Evolutionary conservation across 352 stramenopile species (phyloP).

Genomic region (Phytopythium mirpurense): DNA sequence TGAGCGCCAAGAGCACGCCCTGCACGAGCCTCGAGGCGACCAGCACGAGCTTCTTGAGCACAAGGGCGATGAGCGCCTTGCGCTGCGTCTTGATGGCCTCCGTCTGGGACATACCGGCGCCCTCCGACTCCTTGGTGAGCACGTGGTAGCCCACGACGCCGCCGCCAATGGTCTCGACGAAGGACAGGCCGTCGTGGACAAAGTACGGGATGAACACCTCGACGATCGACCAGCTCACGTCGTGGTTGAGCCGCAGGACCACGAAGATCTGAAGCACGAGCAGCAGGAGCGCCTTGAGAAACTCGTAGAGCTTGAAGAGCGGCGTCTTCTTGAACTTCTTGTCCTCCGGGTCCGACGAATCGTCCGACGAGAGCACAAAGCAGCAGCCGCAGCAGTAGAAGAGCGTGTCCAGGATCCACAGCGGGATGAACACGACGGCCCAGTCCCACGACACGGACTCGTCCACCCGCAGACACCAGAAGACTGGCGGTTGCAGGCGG

Average conservation of each 20-base stretch:
- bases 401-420: conserved; percentile 72
- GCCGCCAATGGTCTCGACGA: conserved; percentile 52
- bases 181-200: conserved; percentile 66
- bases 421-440: conserved; percentile 71
- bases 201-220: conserved; percentile 79
- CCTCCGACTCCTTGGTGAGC: conserved; percentile 72
- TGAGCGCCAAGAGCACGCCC: conserved; percentile 56
- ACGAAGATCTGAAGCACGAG: conserved; percentile 80
- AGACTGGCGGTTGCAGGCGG: conserved; percentile 34
- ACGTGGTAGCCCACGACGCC: conserved; percentile 60
- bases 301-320: conserved; percentile 74
- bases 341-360: conserved; percentile 52
- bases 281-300: conserved; percentile 73
- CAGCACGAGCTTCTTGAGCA: conserved; percentile 37
- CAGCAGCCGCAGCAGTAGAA: conserved; percentile 78
- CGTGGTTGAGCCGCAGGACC: conserved; percentile 73
- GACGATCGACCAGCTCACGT: conserved; percentile 52
- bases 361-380: conserved; percentile 39
- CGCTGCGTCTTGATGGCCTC: conserved; percentile 68
- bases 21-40: conserved; percentile 53
- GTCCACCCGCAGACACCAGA: conserved; percentile 80
- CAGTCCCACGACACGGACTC: conserved; percentile 72
- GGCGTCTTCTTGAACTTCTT: conserved; percentile 34
- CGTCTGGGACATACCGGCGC: conserved; percentile 60
- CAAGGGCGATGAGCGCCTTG: conserved; percentile 26